Percentiles rank a stretch among this genome's conserved stretches.
phyloP scores from a whole-genome alignment of 2,329 filamentous ascomycete genomes.

The Alternaria angustiovoidea region DNA sequence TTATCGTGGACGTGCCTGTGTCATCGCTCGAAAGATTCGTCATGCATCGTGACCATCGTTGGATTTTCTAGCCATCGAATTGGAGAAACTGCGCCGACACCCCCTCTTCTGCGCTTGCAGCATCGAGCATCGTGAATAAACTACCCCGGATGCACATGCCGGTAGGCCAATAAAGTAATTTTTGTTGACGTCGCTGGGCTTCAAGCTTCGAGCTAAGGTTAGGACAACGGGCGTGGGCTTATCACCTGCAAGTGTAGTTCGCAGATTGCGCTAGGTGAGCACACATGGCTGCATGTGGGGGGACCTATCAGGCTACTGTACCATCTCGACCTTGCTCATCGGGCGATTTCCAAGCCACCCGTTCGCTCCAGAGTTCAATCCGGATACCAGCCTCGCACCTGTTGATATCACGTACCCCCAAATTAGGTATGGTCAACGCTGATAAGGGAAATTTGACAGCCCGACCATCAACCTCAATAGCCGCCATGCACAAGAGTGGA shows the following conservation, averaged over 20 bases:
- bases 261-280: background rate
- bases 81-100: slow-evolving; percentile 1
- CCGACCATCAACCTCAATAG: slow-evolving; percentile 1
- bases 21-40: slow-evolving; percentile 1
- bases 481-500: slow-evolving; percentile 13
- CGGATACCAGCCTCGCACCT: background rate
- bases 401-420: background rate
- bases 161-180: slow-evolving; percentile 5
- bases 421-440: background rate
- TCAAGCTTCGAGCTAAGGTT: slow-evolving; percentile 2
- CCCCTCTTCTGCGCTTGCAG: slow-evolving; percentile 1
- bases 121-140: slow-evolving; percentile 4
- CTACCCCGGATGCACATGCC: background rate
- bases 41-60: slow-evolving; percentile 5
- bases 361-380: background rate
- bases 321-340: background rate
- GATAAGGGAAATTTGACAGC: slow-evolving; percentile 12
- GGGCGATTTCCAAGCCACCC: slow-evolving; percentile 10
- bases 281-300: slow-evolving; percentile 7
- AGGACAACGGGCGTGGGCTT: slow-evolving; percentile 1
- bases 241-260: slow-evolving; percentile 5
- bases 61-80: background rate
- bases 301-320: slow-evolving; percentile 3
- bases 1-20: background rate
- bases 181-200: slow-evolving; percentile 4